Evolutionary conservation across 768 basidiomycete species (phyloP).

Genomic region (Lyophyllum shimeji): DNA sequence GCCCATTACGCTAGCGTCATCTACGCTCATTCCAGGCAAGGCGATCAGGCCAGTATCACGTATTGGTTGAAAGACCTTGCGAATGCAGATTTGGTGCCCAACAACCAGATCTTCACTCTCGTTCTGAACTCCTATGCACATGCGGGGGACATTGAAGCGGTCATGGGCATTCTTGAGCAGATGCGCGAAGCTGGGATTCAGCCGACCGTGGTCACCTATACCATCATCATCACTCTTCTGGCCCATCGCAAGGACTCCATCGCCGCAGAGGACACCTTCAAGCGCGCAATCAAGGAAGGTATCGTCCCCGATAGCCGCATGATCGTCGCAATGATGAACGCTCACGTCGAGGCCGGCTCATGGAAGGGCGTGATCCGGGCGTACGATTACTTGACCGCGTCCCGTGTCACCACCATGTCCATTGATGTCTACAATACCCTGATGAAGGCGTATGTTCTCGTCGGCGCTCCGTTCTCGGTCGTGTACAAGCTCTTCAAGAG

Average conservation of each 20-base stretch:
- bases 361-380: constrained; percentile 74
- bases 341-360: constrained; percentile 75
- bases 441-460: constrained; percentile 79
- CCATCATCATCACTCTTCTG: constrained; percentile 64
- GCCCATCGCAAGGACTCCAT: constrained; percentile 59
- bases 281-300: constrained; percentile 60
- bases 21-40: constrained; percentile 47
- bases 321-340: constrained; percentile 76
- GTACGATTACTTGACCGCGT: constrained; percentile 58
- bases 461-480: constrained; percentile 71
- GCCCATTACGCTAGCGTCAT: constrained; percentile 59
- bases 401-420: constrained; percentile 36
- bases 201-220: constrained; percentile 59
- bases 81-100: constrained; percentile 48
- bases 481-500: constrained; percentile 63
- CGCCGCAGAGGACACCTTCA: constrained; percentile 66
- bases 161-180: constrained; percentile 50
- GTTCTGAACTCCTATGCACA: constrained; percentile 58
- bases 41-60: constrained; percentile 44
- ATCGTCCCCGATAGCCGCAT: constrained; percentile 63
- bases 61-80: constrained; percentile 55
- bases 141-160: constrained; percentile 52
- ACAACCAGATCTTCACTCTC: constrained; percentile 56
- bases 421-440: constrained; percentile 75
- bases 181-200: constrained; percentile 54